A percentile compares a stretch with the other conserved stretches of the same genome.
Evolutionary conservation across 371 early-diverging fungal species (phyloP).

Genomic region (Mortierella sp.): DNA sequence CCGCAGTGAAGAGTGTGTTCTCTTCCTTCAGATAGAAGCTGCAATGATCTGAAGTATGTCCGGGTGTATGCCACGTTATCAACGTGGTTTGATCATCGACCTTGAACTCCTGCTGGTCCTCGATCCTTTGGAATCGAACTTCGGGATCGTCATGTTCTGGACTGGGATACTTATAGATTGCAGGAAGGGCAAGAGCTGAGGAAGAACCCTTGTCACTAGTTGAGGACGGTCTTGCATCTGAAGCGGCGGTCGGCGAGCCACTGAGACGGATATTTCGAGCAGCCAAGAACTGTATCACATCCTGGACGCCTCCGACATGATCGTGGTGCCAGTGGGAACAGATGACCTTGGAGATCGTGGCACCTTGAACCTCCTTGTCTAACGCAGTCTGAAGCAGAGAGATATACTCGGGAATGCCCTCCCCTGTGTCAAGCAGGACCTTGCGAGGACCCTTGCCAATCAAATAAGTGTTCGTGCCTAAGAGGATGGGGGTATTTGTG

Average conservation of each 20-base stretch:
- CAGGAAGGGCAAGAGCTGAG: slow-evolving; percentile 7
- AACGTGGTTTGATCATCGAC: slow-evolving; percentile 72
- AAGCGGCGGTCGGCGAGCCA: slow-evolving; percentile 17
- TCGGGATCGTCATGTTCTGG: slow-evolving; percentile 42
- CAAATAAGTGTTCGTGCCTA: slow-evolving; percentile 93
- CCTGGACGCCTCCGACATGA: slow-evolving; percentile 78
- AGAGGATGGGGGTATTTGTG: too few species aligned
- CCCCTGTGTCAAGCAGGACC: slow-evolving; percentile 85
- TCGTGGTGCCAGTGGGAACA: slow-evolving; percentile 89
- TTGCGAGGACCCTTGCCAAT: slow-evolving; percentile 80
- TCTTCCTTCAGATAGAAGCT: slow-evolving; percentile 80
- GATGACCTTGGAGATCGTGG: slow-evolving; percentile 78
- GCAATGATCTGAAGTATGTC: slow-evolving; percentile 87
- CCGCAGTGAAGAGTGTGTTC: slow-evolving; percentile 80
- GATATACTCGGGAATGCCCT: slow-evolving; percentile 79
- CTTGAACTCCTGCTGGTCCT: slow-evolving; percentile 62
- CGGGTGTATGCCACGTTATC: slow-evolving; percentile 80
- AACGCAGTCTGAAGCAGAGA: slow-evolving; percentile 64
- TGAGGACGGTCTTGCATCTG: slow-evolving; percentile 50
- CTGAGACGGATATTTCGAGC: slow-evolving; percentile 39
- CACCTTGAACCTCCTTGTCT: slow-evolving; percentile 54
- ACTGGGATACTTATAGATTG: slow-evolving; percentile 46
- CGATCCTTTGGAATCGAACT: slow-evolving; percentile 42
- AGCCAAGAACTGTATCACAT: slow-evolving; percentile 59
- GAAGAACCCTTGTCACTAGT: too few species aligned